phyloP scores from a whole-genome alignment of 2,329 filamentous ascomycete species.

The Neofusicoccum umdonicola region DNA sequence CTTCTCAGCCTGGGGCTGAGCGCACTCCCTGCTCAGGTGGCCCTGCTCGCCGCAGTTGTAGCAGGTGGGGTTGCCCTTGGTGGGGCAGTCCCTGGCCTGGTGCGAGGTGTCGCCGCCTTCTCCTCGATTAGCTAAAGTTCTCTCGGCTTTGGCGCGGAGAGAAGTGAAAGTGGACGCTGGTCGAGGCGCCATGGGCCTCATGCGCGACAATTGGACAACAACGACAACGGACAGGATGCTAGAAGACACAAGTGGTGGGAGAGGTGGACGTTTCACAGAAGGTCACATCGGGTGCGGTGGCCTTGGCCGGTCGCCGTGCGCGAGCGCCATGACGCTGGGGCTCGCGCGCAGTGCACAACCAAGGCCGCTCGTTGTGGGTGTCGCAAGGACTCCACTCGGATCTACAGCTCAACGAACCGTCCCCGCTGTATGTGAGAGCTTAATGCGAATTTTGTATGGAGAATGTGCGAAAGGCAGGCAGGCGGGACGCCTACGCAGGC shows the following conservation, averaged over 20 bases:
- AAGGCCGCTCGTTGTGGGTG: constrained; percentile 10
- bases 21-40: constrained; percentile 75
- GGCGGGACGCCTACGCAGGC: neutral
- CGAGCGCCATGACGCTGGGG: neutral
- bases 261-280: constrained; percentile 7
- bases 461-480: neutral
- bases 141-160: constrained; percentile 20
- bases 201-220: neutral
- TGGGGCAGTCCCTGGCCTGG: constrained; percentile 51
- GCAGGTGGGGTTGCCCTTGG: constrained; percentile 50
- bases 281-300: constrained; percentile 10
- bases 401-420: constrained; percentile 19
- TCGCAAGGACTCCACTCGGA: constrained; percentile 13
- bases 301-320: constrained; percentile 10
- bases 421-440: constrained; percentile 19
- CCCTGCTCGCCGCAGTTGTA: constrained; percentile 50
- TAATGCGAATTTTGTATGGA: constrained; percentile 18
- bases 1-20: constrained; percentile 82
- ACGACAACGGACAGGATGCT: neutral
- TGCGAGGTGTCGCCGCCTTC: constrained; percentile 50
- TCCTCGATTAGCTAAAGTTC: constrained; percentile 16
- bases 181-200: neutral
- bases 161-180: neutral
- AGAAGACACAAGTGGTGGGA: constrained; percentile 4
- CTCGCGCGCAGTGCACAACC: constrained; percentile 1